Evolutionary conservation across 2,329 filamentous ascomycete genomes (phyloP), one percentile per base, ranked within the genome.

Genomic region (Apiospora marii): DNA sequence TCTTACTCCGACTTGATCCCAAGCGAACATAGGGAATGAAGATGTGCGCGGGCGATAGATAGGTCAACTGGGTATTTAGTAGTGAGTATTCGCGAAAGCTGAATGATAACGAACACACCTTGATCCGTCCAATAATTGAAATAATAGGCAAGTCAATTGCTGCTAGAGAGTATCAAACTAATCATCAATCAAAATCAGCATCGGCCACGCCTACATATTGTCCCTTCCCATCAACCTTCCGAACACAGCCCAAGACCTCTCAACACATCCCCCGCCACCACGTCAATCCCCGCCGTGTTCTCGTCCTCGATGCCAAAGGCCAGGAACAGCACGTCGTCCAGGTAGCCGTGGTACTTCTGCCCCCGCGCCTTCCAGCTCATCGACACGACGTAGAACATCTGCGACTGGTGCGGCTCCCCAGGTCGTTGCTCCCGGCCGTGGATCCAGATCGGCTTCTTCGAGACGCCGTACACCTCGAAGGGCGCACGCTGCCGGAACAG

Each of bases 311-410:
- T 85, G 0, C 89, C 89, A 77, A 91, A 91, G 0, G 80, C 83
- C 3, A 91, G 61, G 53, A 91, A 86, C 19, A 91, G 24, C 16
- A 86, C 83, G 75, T 91, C 89, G 74, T 91, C 89, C 13, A 87
- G 73, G 71, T 86, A 89, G 0, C 89, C 89, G 75, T 90, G 86
- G 74, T 91, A 90, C 43, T 78, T 84, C 73, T 84, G 80, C 0
- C 82, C 83, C 0, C 79, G 78, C 0, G 74, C 77, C 77, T 86
- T 89, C 89, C 89, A 91, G 73, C 83, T 88, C 44, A 90, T 85
- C 0, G 85, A 87, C 0, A 88, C 90, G 0, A 90, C 81, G 73
- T 90, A 91, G 41, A 91, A 80, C 87, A 90, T 89, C 75, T 90
- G 87, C 0, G 84, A 85, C 78, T 75, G 73, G 77, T 30, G 44